Evolutionary conservation across 2,329 filamentous ascomycete genomes (phyloP).

Genomic region (Reticulascus tulasneorum): DNA sequence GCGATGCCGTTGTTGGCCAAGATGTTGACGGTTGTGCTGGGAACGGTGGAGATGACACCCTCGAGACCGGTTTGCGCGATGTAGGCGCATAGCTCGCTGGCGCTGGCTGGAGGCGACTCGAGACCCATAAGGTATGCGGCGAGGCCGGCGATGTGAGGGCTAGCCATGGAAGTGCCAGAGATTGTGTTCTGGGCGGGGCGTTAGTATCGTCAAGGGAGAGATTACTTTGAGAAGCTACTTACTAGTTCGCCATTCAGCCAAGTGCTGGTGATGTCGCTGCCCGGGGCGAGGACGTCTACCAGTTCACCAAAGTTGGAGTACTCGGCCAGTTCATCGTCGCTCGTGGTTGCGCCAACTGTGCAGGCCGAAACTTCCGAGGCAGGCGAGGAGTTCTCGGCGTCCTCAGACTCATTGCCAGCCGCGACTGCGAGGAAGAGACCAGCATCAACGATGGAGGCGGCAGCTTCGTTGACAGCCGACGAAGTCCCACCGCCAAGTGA

Average conservation of each 20-base stretch:
- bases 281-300: slow-evolving; percentile 50
- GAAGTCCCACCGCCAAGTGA: slow-evolving; percentile 48
- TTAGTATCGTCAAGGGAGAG: slow-evolving; percentile 32
- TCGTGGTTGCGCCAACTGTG: slow-evolving; percentile 48
- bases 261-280: slow-evolving; percentile 41
- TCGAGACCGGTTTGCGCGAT: slow-evolving; percentile 37
- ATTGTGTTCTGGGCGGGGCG: slow-evolving; percentile 15
- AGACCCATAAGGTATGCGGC: slow-evolving; percentile 36
- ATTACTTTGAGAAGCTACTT: too few species aligned
- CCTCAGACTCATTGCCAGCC: slow-evolving; percentile 46
- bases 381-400: slow-evolving; percentile 42
- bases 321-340: slow-evolving; percentile 33
- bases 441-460: slow-evolving; percentile 37
- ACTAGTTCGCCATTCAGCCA: slow-evolving; percentile 39
- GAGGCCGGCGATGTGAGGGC: slow-evolving; percentile 15
- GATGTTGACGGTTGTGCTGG: slow-evolving; percentile 28
- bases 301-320: slow-evolving; percentile 50
- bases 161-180: slow-evolving; percentile 18
- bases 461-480: slow-evolving; percentile 45
- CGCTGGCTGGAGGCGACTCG: slow-evolving; percentile 32
- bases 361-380: slow-evolving; percentile 44
- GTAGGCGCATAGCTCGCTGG: slow-evolving; percentile 32
- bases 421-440: slow-evolving; percentile 54
- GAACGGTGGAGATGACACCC: slow-evolving; percentile 30
- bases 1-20: slow-evolving; percentile 27